These are phyloP conservation scores for Carallia pectinifolia DNA, from an alignment of 345 rosid genomes.

Conservation along the genomic window DNA sequence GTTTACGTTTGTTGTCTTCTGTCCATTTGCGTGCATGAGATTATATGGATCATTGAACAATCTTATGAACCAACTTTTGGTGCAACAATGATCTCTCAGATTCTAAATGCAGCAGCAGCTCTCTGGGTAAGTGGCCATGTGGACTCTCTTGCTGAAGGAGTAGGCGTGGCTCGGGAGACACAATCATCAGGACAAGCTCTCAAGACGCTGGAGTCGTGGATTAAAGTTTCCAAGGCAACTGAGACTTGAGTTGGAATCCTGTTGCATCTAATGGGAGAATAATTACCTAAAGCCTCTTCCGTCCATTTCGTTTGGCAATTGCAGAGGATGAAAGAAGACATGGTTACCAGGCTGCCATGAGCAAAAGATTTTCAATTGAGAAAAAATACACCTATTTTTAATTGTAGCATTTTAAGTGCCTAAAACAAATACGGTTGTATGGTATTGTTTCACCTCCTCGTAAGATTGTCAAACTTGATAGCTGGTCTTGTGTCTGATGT, in stretches of 20 bases:
- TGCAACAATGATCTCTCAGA: constrained; percentile 39
- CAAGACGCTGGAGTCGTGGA: constrained; percentile 68
- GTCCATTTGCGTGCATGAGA: neutral
- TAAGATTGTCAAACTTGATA: neutral
- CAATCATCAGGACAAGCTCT: constrained; percentile 77
- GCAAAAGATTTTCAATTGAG: neutral
- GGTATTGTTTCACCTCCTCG: neutral
- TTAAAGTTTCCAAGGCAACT: constrained; percentile 54
- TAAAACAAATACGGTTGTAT: neutral
- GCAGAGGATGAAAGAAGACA: constrained; percentile 23
- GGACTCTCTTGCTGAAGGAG: constrained; percentile 63
- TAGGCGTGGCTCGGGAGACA: constrained; percentile 64
- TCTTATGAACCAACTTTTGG: constrained; percentile 14
- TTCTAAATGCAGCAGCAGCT: constrained; percentile 95
- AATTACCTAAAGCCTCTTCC: neutral
- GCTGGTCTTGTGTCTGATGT: no score
- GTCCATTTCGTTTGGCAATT: neutral
- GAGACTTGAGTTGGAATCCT: constrained; percentile 1
- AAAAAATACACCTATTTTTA: neutral
- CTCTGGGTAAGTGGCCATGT: constrained; percentile 62
- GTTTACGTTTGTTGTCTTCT: neutral
- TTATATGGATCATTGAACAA: neutral
- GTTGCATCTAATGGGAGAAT: neutral
- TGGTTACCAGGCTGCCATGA: neutral
- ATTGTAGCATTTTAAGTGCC: neutral